Evolutionary conservation across 257 asterid species (phyloP).

Genomic region (Primulina eburnea): DNA sequence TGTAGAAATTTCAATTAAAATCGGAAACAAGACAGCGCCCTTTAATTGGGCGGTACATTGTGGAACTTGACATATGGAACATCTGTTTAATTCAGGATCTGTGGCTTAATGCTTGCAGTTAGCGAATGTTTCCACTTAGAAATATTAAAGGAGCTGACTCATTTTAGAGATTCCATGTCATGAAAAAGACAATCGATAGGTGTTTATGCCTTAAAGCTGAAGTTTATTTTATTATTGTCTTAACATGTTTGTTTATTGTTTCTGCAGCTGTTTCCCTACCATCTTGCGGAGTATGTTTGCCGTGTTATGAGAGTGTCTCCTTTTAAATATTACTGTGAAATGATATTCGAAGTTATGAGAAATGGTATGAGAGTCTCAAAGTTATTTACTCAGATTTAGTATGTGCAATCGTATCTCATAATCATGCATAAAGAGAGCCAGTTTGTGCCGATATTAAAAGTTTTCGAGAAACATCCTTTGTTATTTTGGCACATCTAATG

Average conservation of each 20-base stretch:
- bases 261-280: conserved; percentile 95
- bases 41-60: conserved; percentile 6
- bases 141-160: not conserved
- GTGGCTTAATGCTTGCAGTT: not conserved
- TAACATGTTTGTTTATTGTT: conserved; percentile 25
- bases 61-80: conserved; percentile 17
- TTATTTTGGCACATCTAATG: conserved; percentile 16
- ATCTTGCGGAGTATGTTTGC: conserved; percentile 94
- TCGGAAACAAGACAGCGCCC: conserved; percentile 5
- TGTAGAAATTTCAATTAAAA: conserved; percentile 12
- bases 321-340: conserved; percentile 96
- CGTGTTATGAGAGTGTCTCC: conserved; percentile 98
- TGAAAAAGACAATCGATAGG: conserved; percentile 13
- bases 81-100: conserved; percentile 2
- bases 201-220: conserved; percentile 1
- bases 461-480: conserved; percentile 2
- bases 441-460: not conserved
- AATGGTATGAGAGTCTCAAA: conserved; percentile 56
- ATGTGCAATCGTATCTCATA: not conserved
- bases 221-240: conserved; percentile 20
- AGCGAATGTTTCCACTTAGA: conserved; percentile 13
- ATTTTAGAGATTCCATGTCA: conserved; percentile 7
- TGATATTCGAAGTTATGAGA: conserved; percentile 95
- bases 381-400: conserved; percentile 20
- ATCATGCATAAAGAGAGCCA: not conserved